phyloP scores from a whole-genome alignment of 345 rosid genomes.

The Nasturtium officinale region DNA sequence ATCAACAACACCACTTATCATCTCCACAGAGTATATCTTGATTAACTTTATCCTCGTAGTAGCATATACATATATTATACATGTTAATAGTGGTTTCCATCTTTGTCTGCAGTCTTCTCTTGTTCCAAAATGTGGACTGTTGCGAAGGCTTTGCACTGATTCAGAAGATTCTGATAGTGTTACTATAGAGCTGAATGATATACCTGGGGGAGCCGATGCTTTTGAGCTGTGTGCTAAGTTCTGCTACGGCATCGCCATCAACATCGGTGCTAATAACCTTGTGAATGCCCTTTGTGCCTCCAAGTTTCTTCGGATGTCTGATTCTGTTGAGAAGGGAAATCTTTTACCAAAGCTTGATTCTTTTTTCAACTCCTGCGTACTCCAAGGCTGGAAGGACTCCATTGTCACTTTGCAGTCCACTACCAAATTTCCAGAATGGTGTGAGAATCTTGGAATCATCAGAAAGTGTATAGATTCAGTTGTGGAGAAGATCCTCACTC shows the following conservation, averaged over 20 bases:
- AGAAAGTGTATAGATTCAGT: slow-evolving; percentile 84
- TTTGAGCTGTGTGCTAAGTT: slow-evolving; percentile 93
- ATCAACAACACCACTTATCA: slow-evolving; percentile 66
- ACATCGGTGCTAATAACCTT: slow-evolving; percentile 81
- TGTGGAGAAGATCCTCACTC: slow-evolving; percentile 80
- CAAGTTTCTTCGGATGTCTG: slow-evolving; percentile 88
- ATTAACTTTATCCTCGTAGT: neutral
- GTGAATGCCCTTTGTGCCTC: slow-evolving; percentile 88
- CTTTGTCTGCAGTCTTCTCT: slow-evolving; percentile 75
- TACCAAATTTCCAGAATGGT: slow-evolving; percentile 71
- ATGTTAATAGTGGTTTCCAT: slow-evolving; percentile 24
- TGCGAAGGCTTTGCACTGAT: slow-evolving; percentile 62
- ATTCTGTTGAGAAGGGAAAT: slow-evolving; percentile 79
- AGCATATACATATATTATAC: slow-evolving; percentile 4
- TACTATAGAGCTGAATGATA: slow-evolving; percentile 75
- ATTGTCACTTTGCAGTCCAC: slow-evolving; percentile 71
- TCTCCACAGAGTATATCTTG: slow-evolving; percentile 75
- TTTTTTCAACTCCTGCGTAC: slow-evolving; percentile 86
- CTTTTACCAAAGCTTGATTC: slow-evolving; percentile 77
- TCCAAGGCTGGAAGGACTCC: slow-evolving; percentile 98
- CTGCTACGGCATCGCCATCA: slow-evolving; percentile 93
- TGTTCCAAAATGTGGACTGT: slow-evolving; percentile 85
- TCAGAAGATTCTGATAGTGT: slow-evolving; percentile 50
- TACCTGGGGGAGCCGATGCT: slow-evolving; percentile 95
- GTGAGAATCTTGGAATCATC: slow-evolving; percentile 81